Evolutionary conservation across 2,329 filamentous ascomycete genomes (phyloP).

Genomic region (Cladophialophora carrionii): DNA sequence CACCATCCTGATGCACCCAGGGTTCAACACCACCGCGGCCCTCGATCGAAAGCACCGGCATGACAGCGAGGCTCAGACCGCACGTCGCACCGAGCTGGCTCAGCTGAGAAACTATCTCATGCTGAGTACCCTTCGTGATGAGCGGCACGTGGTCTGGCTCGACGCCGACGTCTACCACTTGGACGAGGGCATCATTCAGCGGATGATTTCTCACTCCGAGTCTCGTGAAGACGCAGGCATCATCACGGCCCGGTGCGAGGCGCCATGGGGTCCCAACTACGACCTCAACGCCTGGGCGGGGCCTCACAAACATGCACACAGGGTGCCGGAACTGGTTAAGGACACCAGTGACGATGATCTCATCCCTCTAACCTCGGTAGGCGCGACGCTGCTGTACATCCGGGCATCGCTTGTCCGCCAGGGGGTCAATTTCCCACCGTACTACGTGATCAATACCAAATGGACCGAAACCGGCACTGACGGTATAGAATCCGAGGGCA

Average conservation of each 20-base stretch:
- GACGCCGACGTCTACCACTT: background rate
- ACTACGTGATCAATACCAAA: background rate
- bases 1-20: background rate
- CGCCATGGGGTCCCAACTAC: slow-evolving; percentile 1
- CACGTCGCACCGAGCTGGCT: background rate
- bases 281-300: slow-evolving; percentile 6
- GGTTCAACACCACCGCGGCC: background rate
- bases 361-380: background rate
- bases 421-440: background rate
- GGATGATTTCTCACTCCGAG: slow-evolving; percentile 2
- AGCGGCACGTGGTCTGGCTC: background rate
- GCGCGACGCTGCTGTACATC: slow-evolving; percentile 2
- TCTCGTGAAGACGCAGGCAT: slow-evolving; percentile 3
- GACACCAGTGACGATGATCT: slow-evolving; percentile 5
- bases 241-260: slow-evolving; percentile 1
- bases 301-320: background rate
- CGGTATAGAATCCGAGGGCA: slow-evolving; percentile 2
- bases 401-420: background rate
- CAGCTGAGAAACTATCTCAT: slow-evolving; percentile 1
- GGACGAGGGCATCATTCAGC: slow-evolving; percentile 1
- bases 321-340: background rate
- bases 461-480: background rate
- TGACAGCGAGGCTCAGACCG: background rate
- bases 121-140: background rate
- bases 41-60: slow-evolving; percentile 1